These are phyloP conservation scores for Cucurbita pepo DNA, from an alignment of 306 rosid genomes.

Conservation along the genomic window DNA sequence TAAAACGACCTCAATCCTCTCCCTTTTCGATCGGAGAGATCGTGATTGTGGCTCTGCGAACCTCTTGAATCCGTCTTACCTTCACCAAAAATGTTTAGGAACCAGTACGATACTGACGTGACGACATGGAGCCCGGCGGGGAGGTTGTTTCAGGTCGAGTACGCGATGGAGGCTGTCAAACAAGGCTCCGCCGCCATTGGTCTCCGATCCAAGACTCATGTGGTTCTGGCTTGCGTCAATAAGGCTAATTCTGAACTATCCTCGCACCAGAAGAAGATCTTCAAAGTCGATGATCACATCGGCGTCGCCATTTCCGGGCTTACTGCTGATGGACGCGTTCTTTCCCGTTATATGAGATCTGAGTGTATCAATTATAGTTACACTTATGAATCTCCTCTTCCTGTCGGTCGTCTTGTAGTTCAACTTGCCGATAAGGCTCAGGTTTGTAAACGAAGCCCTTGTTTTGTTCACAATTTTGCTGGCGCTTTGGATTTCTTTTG, in stretches of 20 bases:
- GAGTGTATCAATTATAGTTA: slow-evolving; percentile 74
- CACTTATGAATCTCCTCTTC: slow-evolving; percentile 86
- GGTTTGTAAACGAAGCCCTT: slow-evolving; percentile 19
- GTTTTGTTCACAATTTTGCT: background rate
- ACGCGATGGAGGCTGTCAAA: slow-evolving; percentile 97
- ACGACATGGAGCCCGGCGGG: slow-evolving; percentile 50
- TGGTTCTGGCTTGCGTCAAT: slow-evolving; percentile 81
- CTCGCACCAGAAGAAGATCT: slow-evolving; percentile 97
- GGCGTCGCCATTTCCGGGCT: slow-evolving; percentile 96
- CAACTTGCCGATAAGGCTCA: slow-evolving; percentile 96
- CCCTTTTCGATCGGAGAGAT: background rate
- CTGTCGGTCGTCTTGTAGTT: slow-evolving; percentile 89
- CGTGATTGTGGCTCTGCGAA: background rate
- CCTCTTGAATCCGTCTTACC: background rate
- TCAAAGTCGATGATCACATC: slow-evolving; percentile 93
- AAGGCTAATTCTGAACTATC: slow-evolving; percentile 86
- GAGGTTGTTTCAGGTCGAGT: slow-evolving; percentile 85
- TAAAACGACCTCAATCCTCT: background rate
- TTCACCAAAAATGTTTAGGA: slow-evolving; percentile 2
- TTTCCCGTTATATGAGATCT: slow-evolving; percentile 81
- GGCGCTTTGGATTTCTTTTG: background rate
- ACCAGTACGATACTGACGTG: slow-evolving; percentile 12
- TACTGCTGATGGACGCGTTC: slow-evolving; percentile 94
- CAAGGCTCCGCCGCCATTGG: slow-evolving; percentile 98
- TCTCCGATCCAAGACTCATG: slow-evolving; percentile 87